Conservation (phyloP, 2,329 filamentous ascomycete species). For the Fusarium torreyae region DNA sequence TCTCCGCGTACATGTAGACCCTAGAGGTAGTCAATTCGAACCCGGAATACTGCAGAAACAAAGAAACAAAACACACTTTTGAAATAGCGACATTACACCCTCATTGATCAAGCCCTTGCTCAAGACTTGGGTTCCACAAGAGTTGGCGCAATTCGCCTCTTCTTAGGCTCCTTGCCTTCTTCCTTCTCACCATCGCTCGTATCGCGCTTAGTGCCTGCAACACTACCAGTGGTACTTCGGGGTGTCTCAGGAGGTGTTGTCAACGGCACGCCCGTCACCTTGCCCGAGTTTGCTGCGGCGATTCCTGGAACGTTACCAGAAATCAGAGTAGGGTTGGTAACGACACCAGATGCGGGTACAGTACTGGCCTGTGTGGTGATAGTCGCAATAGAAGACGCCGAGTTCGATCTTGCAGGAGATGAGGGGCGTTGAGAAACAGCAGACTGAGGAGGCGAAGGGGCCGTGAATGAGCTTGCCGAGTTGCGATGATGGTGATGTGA, state of each 20-base stretch:
- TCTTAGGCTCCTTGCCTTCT: conserved; percentile 72
- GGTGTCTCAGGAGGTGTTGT: conserved; percentile 95
- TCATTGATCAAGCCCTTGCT: not conserved
- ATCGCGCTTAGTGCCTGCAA: conserved; percentile 69
- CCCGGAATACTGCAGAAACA: conserved; percentile 15
- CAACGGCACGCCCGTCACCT: conserved; percentile 76
- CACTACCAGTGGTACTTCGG: conserved; percentile 55
- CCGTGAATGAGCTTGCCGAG: conserved; percentile 70
- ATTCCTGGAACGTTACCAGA: conserved; percentile 83
- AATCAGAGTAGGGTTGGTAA: conserved; percentile 85
- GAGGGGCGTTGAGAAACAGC: conserved; percentile 76
- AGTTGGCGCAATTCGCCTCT: conserved; percentile 79
- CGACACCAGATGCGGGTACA: conserved; percentile 65
- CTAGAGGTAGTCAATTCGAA: conserved; percentile 15
- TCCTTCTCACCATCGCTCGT: conserved; percentile 69
- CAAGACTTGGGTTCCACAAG: conserved; percentile 60
- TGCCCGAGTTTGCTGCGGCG: conserved; percentile 79
- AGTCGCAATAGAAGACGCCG: conserved; percentile 83
- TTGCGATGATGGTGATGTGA: conserved; percentile 70
- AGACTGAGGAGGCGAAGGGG: conserved; percentile 69
- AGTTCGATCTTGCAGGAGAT: conserved; percentile 89
- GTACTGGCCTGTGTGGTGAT: conserved; percentile 75
- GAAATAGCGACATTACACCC: conserved; percentile 10
- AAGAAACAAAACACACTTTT: conserved; percentile 37
- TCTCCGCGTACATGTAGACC: conserved; percentile 29